Evolutionary conservation across 495 filamentous ascomycete species (phyloP).

Genomic region (Alectoria sarmentosa): DNA sequence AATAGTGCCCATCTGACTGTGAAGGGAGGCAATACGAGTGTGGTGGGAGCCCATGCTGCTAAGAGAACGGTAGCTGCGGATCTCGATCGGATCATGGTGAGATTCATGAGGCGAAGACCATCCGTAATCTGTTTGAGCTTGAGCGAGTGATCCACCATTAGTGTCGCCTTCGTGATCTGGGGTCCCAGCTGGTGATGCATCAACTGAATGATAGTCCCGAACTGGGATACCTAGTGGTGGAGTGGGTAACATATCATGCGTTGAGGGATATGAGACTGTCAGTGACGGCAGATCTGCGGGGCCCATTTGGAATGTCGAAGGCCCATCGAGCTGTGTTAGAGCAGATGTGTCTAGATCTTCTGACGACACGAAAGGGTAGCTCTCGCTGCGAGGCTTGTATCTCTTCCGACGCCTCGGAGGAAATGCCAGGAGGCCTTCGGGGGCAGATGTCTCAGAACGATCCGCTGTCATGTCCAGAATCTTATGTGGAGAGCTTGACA

Average conservation of each 20-base stretch:
- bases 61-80: slow-evolving; percentile 16
- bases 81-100: slow-evolving; percentile 1
- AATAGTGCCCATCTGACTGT: slow-evolving; percentile 15
- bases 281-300: slow-evolving; percentile 1
- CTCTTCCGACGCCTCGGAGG: slow-evolving; percentile 20
- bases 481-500: slow-evolving; percentile 25
- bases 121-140: slow-evolving; percentile 1
- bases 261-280: neutral
- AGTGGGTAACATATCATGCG: neutral
- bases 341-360: slow-evolving; percentile 7
- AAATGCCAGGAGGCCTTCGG: slow-evolving; percentile 14
- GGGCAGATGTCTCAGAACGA: neutral
- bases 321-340: slow-evolving; percentile 9
- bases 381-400: slow-evolving; percentile 26
- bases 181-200: slow-evolving; percentile 4
- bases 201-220: neutral
- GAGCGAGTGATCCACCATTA: neutral
- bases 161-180: neutral
- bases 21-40: slow-evolving; percentile 20
- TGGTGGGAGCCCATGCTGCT: slow-evolving; percentile 19
- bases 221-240: neutral
- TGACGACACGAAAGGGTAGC: slow-evolving; percentile 19
- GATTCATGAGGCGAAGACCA: slow-evolving; percentile 3
- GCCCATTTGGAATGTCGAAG: neutral
- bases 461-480: neutral